A percentile compares a stretch with the other conserved stretches of the same genome.
Conservation (phyloP, 805 yeast genomes). For the Cyberlindnera mycetangii region DNA sequence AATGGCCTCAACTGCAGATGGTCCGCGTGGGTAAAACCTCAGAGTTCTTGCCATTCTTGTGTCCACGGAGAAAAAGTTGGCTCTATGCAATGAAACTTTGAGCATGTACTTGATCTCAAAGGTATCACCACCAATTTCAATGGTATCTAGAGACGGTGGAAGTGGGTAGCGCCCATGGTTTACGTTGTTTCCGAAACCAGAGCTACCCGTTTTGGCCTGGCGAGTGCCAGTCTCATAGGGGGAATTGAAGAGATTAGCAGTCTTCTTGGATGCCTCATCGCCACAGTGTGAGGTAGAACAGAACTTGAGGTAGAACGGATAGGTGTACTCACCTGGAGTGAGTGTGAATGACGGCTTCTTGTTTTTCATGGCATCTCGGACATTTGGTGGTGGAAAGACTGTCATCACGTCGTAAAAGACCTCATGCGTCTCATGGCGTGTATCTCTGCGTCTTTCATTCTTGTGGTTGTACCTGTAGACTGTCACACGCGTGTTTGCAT, state of each 20-base stretch:
- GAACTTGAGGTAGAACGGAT: slow-evolving; percentile 37
- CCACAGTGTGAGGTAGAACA: slow-evolving; percentile 33
- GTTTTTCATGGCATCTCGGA: slow-evolving; percentile 40
- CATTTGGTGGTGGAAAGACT: slow-evolving; percentile 52
- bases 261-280: slow-evolving; percentile 8
- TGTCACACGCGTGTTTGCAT: slow-evolving; percentile 39
- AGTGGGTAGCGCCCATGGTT: slow-evolving; percentile 1
- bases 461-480: slow-evolving; percentile 8
- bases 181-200: background rate
- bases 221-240: slow-evolving; percentile 13
- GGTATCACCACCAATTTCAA: background rate
- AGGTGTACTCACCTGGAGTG: slow-evolving; percentile 46
- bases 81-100: slow-evolving; percentile 14
- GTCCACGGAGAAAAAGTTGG: slow-evolving; percentile 11
- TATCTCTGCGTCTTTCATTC: slow-evolving; percentile 7
- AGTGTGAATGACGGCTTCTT: slow-evolving; percentile 27
- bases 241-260: slow-evolving; percentile 18
- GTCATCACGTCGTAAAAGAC: slow-evolving; percentile 46
- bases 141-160: slow-evolving; percentile 5
- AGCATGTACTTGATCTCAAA: slow-evolving; percentile 6
- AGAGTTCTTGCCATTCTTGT: slow-evolving; percentile 9
- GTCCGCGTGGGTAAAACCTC: slow-evolving; percentile 11
- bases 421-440: slow-evolving; percentile 32
- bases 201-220: background rate
- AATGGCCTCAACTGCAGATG: slow-evolving; percentile 4